Evolutionary conservation across 2,329 filamentous ascomycete genomes (phyloP).

Genomic region (Colletotrichum somersetense): DNA sequence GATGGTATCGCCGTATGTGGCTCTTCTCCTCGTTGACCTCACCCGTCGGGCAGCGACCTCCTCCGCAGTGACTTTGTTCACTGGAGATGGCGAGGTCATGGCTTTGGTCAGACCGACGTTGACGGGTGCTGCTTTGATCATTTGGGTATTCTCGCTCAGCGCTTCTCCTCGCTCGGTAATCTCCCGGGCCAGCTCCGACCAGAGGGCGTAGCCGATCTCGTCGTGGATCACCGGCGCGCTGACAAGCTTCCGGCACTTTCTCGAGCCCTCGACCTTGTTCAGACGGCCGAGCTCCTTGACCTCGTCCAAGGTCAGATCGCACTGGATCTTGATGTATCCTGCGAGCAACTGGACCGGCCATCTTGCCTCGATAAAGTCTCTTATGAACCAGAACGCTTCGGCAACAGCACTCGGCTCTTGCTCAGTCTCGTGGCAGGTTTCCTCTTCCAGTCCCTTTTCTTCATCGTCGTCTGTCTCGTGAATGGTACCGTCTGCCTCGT

Average conservation of each 20-base stretch:
- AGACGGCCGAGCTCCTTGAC: constrained; percentile 15
- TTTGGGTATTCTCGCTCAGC: neutral
- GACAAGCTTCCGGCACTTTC: constrained; percentile 29
- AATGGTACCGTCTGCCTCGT: neutral
- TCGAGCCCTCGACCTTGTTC: constrained; percentile 7
- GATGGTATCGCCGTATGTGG: neutral
- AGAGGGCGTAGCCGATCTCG: constrained; percentile 20
- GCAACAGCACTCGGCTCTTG: neutral
- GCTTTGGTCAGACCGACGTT: neutral
- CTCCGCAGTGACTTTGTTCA: neutral
- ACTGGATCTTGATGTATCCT: constrained; percentile 34
- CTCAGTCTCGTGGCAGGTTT: neutral
- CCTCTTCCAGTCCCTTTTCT: no score
- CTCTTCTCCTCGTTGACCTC: constrained; percentile 17
- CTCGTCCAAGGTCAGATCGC: constrained; percentile 28
- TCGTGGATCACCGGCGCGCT: constrained; percentile 38
- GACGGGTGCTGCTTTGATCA: neutral
- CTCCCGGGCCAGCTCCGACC: constrained; percentile 5
- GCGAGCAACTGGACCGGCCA: constrained; percentile 12
- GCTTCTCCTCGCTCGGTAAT: neutral
- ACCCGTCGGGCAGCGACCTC: constrained; percentile 3
- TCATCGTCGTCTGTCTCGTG: neutral
- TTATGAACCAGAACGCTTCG: constrained; percentile 5
- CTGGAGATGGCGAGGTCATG: neutral
- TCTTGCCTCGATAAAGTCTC: neutral